Evolutionary conservation across 176 grass and related monocot species (phyloP), one percentile per base, ranked within the genome.

Genomic region (Eragrostis nindensis): DNA sequence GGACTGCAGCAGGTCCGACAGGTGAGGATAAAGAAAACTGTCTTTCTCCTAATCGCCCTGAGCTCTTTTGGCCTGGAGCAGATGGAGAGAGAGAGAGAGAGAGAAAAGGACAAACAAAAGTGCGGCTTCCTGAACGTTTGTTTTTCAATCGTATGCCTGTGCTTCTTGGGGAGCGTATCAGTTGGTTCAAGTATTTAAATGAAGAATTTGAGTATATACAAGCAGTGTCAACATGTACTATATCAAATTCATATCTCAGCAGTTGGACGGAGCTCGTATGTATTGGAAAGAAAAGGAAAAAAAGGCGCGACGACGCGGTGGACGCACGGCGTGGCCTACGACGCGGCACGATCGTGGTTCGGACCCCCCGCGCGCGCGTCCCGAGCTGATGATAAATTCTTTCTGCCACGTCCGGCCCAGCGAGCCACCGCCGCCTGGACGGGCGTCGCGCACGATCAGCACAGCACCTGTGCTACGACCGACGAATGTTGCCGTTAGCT

Each of bases 21-120:
- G 70, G 13, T 60, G 67, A 84, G 76, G 72, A 64, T 81, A 91
- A 84, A 94, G 84, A 88, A 82, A 68, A 25, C 21, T 11, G 22
- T 74, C 66, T 80, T 74, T 87, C 39, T 87, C 62, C 19, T 89
- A 68, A 70, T 78, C 70, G 54, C 73, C 78, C 74, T 83, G 79
- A 52, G 24, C 57, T 39, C 63, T 89, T 91, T 94, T 74, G 67
- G 42, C 66, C 44, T 70, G 56, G 4, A 36, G 6, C 7, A 45
- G 54, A 77, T 44, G 83, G 27, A 48, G 62, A 86, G 62, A 30
- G 5, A 2, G 43, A 43, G 5, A 60, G 11, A 11, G 5, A 2
- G 21, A 8, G 62, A 16, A 66, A 56, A 8, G 15, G 19, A 29
- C 22, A 67, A n/a, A 47, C 0, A 30, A 80, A 89, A 76, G 82